Percentiles rank a stretch among this genome's conserved stretches.
These are phyloP conservation scores for Pseudogymnoascus sp. DNA, from an alignment of 2,329 filamentous ascomycete genomes.

Conservation along the genomic window DNA sequence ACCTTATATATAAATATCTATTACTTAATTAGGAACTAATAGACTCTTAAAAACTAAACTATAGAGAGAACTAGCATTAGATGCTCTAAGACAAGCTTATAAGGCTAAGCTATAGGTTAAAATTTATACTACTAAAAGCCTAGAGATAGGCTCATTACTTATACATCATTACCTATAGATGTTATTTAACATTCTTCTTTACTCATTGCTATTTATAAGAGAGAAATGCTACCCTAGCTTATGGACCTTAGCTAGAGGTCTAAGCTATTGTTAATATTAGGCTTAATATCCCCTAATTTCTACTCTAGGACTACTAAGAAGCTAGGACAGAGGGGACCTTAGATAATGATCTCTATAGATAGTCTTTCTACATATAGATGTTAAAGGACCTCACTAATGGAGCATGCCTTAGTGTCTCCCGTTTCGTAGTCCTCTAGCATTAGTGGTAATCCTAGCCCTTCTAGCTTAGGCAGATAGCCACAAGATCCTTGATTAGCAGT, in stretches of 20 bases:
- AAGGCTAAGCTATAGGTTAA: too few species aligned
- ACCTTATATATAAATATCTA: too few species aligned
- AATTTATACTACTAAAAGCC: too few species aligned
- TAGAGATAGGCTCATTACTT: too few species aligned
- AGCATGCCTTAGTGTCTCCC: not conserved
- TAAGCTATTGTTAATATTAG: not conserved
- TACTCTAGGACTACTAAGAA: not conserved
- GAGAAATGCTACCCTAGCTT: not conserved
- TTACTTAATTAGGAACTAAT: too few species aligned
- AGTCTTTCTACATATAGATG: not conserved
- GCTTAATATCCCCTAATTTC: too few species aligned
- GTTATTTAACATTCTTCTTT: too few species aligned
- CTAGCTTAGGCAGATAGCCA: not conserved
- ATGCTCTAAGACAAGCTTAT: too few species aligned
- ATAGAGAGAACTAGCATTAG: too few species aligned
- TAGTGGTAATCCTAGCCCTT: not conserved
- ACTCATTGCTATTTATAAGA: too few species aligned
- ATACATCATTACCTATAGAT: too few species aligned
- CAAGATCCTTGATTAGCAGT: not conserved
- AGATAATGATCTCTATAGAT: not conserved
- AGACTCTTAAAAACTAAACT: too few species aligned
- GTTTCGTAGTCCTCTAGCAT: not conserved
- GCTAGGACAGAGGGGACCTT: not conserved
- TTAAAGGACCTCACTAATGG: not conserved
- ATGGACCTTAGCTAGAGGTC: not conserved